These are phyloP conservation scores for Populus ilicifolia DNA, from an alignment of 345 rosid genomes.

Conservation along the genomic window DNA sequence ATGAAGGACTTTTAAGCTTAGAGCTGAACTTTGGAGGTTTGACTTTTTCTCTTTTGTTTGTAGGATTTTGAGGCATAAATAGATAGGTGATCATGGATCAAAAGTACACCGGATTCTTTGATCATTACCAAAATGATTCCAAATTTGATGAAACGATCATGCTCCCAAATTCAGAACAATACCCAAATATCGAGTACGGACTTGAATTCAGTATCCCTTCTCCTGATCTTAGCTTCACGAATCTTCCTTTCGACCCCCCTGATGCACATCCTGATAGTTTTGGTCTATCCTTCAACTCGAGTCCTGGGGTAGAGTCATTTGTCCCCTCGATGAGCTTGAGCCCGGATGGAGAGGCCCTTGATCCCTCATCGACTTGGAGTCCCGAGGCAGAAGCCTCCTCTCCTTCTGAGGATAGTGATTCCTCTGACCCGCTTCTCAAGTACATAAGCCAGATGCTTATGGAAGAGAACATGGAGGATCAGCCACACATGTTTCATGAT, in stretches of 20 bases:
- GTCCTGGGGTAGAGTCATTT: constrained; percentile 14
- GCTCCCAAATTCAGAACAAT: neutral
- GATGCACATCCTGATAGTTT: neutral
- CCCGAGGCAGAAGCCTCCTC: constrained; percentile 34
- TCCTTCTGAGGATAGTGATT: constrained; percentile 21
- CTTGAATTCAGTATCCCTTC: constrained; percentile 7
- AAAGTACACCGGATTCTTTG: neutral
- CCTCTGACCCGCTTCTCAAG: constrained; percentile 25
- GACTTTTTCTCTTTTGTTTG: neutral
- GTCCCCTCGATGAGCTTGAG: neutral
- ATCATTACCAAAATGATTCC: neutral
- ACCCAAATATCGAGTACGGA: constrained; percentile 5
- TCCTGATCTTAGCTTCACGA: constrained; percentile 10
- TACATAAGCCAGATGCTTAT: constrained; percentile 29
- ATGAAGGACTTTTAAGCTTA: neutral
- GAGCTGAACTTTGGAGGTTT: neutral
- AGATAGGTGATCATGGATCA: constrained; percentile 14
- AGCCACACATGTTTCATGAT: constrained; percentile 24
- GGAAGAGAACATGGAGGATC: constrained; percentile 31
- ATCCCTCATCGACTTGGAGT: constrained; percentile 12
- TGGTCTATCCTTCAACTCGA: neutral
- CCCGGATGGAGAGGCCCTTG: constrained; percentile 1
- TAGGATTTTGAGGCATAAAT: neutral
- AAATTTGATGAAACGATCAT: constrained; percentile 1
- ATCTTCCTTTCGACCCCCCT: constrained; percentile 15